Evolutionary conservation across 176 grass and related monocot species (phyloP), one percentile per base, ranked within the genome.

Genomic region (Musa itinerans): DNA sequence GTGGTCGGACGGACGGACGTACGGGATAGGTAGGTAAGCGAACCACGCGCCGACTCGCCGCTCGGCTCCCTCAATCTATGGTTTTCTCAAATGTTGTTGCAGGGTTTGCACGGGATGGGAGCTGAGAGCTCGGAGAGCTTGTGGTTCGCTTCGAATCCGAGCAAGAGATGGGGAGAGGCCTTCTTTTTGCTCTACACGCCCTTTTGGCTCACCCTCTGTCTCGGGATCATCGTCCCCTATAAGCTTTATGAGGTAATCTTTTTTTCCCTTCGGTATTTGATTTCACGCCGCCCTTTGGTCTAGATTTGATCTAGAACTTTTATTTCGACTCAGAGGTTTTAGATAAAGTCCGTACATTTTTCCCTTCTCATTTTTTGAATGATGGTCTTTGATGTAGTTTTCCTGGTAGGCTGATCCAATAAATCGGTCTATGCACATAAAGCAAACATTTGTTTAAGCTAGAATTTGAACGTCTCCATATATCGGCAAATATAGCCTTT

Each of bases 161-260:
- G 94, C 83, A 97, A 97, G 86, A 83, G 90, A 48, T 97, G 94
- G 90, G 94, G 85, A 20, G 94, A 98, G 83, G 76, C 43, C 19
- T 98, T 93, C 78, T 93, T 98, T 80, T 80, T 98, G 69, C 82
- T 98, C 10, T 98, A 98, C 86, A 98, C 90, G 12, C 90, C 94
- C 43, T 98, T 98, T 69, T 91, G 87, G 87, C 86, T 98, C 74
- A 93, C 90, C 17, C 94, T 98, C 50, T 93, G 84, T 74, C 87
- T 98, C 76, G 94, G 90, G 26, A 71, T 91, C 82, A 68, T 98
- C 72, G 86, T 98, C 72, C 90, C 90, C 11, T 98, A 83, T 74
- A 98, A 98, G 80, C 84, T 93, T n/a, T 98, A 98, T 81, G 94
- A 98, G 94, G 90, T 92, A 9, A 24, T 52, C 57, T 49, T 77